These are phyloP conservation scores for Volutella citrinella DNA, from an alignment of 2,329 filamentous ascomycete species.

Conservation along the genomic window DNA sequence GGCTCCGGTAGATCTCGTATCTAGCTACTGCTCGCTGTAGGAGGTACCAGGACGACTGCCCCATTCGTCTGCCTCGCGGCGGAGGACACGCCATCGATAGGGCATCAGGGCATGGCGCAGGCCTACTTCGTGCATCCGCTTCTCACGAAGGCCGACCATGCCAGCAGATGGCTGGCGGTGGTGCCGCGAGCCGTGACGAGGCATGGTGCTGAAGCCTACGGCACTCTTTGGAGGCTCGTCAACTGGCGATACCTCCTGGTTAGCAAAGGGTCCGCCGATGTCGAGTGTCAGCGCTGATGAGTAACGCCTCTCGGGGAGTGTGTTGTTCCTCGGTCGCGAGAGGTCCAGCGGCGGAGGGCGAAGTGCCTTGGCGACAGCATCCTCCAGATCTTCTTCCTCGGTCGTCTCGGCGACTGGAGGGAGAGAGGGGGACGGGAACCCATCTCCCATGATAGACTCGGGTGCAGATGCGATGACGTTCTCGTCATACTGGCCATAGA, in stretches of 20 bases:
- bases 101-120: constrained; percentile 25
- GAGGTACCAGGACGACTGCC: constrained; percentile 23
- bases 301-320: constrained; percentile 22
- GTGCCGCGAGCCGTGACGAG: constrained; percentile 10
- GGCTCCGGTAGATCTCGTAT: too few relatives aligned
- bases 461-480: constrained; percentile 4
- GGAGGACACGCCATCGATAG: constrained; percentile 23
- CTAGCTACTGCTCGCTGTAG: too few relatives aligned
- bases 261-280: constrained; percentile 14
- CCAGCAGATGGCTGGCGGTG: constrained; percentile 24
- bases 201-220: constrained; percentile 7
- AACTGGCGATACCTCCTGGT: constrained; percentile 15
- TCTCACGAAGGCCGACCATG: constrained; percentile 23
- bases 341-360: constrained; percentile 9
- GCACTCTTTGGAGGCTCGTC: constrained; percentile 21
- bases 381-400: constrained; percentile 4
- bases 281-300: constrained; percentile 24
- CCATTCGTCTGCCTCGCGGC: constrained; percentile 17
- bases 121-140: constrained; percentile 22
- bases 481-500: constrained; percentile 2
- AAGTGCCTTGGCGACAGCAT: constrained; percentile 1
- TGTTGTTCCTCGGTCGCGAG: constrained; percentile 15
- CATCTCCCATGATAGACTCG: too few relatives aligned
- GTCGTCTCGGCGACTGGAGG: constrained; percentile 6
- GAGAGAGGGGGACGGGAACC: constrained; percentile 2